Percentiles rank a stretch among this genome's conserved stretches.
These are phyloP conservation scores for Chaetomium cochliodes DNA, from an alignment of 495 filamentous ascomycete genomes.

Conservation along the genomic window DNA sequence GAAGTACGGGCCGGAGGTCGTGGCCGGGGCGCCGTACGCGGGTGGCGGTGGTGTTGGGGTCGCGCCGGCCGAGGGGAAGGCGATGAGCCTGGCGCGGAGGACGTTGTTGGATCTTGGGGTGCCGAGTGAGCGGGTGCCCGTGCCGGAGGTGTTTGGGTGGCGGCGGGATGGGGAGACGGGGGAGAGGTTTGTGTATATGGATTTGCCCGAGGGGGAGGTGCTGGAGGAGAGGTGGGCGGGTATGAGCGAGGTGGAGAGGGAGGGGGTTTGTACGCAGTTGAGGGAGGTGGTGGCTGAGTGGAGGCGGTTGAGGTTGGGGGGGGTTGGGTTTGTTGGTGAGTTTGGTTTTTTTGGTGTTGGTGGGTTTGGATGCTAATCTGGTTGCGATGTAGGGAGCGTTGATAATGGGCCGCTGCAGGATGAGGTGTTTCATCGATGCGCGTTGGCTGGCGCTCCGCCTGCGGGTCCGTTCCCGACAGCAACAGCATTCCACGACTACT, in stretches of 20 bases:
- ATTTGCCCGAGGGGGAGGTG: constrained; percentile 13
- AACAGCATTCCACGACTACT: constrained; percentile 26
- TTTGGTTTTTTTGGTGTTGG: neutral
- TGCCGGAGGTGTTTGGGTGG: constrained; percentile 32
- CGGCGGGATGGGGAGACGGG: constrained; percentile 18
- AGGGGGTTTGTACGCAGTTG: constrained; percentile 14
- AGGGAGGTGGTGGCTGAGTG: constrained; percentile 17
- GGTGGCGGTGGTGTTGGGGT: neutral
- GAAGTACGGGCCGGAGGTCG: constrained; percentile 20
- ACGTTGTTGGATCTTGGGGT: neutral
- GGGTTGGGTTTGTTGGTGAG: constrained; percentile 20
- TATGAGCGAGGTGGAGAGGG: constrained; percentile 14
- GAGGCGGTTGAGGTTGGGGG: constrained; percentile 20
- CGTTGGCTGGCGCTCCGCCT: constrained; percentile 10
- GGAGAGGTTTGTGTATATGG: constrained; percentile 24
- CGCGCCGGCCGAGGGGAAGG: constrained; percentile 20
- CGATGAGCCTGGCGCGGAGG: constrained; percentile 6
- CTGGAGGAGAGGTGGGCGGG: constrained; percentile 16
- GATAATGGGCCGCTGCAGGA: constrained; percentile 29
- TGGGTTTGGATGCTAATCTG: neutral
- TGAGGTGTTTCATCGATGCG: constrained; percentile 17
- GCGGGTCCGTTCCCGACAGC: constrained; percentile 24
- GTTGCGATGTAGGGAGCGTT: constrained; percentile 25
- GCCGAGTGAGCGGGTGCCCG: neutral
- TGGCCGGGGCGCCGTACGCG: neutral